Conservation (phyloP, 78 protist species). For the Dictyostelium firmibasis region DNA sequence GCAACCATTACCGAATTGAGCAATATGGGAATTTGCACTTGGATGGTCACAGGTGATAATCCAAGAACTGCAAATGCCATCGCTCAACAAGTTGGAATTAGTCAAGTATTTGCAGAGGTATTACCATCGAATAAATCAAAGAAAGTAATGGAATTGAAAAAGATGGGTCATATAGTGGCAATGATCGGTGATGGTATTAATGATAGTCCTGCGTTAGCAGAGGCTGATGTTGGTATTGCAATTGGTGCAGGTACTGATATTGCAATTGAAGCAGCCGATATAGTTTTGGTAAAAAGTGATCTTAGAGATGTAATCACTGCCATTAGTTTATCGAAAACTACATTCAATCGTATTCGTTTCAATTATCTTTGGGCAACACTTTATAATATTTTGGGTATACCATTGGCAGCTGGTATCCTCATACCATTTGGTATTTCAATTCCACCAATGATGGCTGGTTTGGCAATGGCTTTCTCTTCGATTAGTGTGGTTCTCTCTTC, state of each 20-base stretch:
- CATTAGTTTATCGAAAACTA: conserved; percentile 83
- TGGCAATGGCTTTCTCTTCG: conserved; percentile 95
- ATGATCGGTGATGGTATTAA: conserved; percentile 97
- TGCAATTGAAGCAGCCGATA: conserved; percentile 94
- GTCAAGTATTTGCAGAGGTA: conserved; percentile 88
- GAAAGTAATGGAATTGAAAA: conserved; percentile 84
- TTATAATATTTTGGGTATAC: conserved; percentile 90
- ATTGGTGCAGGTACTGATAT: conserved; percentile 94
- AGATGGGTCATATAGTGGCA: conserved; percentile 80
- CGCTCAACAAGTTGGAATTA: conserved; percentile 73
- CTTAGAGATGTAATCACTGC: conserved; percentile 89
- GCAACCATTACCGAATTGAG: conserved; percentile 65
- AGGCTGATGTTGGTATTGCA: conserved; percentile 94
- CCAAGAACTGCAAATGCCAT: conserved; percentile 79
- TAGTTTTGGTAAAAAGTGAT: conserved; percentile 86
- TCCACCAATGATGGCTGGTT: conserved; percentile 95
- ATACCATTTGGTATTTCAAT: conserved; percentile 75
- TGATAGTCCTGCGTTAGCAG: conserved; percentile 91
- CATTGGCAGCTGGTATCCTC: conserved; percentile 85
- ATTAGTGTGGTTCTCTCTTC: conserved; percentile 91
- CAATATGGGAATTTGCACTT: conserved; percentile 43
- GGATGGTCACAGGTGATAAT: conserved; percentile 96
- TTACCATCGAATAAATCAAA: conserved; percentile 90
- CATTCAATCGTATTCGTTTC: conserved; percentile 87
- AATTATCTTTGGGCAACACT: conserved; percentile 95